Conservation (phyloP, 192 early-diverging fungal species). For the Rhizoclosmatium sp. region DNA sequence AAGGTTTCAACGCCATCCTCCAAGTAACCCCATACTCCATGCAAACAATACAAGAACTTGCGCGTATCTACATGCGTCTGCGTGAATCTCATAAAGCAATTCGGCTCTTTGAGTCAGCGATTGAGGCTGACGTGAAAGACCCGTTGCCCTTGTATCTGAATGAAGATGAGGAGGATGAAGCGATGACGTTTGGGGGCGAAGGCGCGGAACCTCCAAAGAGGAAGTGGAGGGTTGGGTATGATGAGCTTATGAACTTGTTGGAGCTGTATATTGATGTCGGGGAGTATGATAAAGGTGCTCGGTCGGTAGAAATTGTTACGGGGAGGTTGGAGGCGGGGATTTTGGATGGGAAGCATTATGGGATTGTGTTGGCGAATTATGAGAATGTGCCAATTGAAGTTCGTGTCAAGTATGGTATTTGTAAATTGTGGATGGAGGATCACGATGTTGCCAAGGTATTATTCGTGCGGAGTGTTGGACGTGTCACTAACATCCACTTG, state of each 20-base stretch:
- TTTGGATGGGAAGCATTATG: background rate
- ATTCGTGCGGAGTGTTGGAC: no score
- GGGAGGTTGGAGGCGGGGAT: conserved; percentile 51
- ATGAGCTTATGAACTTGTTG: conserved; percentile 87
- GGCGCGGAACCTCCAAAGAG: background rate
- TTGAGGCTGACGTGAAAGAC: conserved; percentile 43
- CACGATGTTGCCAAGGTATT: conserved; percentile 71
- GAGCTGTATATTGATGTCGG: conserved; percentile 83
- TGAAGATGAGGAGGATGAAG: conserved; percentile 45
- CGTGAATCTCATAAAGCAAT: conserved; percentile 65
- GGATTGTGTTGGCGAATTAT: conserved; percentile 6
- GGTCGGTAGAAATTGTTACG: conserved; percentile 73
- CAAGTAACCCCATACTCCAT: conserved; percentile 70
- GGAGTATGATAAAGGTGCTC: conserved; percentile 78
- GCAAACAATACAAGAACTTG: conserved; percentile 68
- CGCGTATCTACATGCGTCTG: conserved; percentile 61
- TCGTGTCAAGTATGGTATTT: conserved; percentile 84
- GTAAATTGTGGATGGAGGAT: conserved; percentile 75
- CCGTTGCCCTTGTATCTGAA: conserved; percentile 29
- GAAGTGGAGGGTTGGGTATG: conserved; percentile 66
- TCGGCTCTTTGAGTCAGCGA: conserved; percentile 43
- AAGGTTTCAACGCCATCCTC: conserved; percentile 66
- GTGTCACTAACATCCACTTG: background rate
- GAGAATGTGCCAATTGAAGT: conserved; percentile 81
- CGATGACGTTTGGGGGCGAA: background rate